Evolutionary conservation across 805 yeast species (phyloP).

Genomic region (Pichia gijzeniarum): DNA sequence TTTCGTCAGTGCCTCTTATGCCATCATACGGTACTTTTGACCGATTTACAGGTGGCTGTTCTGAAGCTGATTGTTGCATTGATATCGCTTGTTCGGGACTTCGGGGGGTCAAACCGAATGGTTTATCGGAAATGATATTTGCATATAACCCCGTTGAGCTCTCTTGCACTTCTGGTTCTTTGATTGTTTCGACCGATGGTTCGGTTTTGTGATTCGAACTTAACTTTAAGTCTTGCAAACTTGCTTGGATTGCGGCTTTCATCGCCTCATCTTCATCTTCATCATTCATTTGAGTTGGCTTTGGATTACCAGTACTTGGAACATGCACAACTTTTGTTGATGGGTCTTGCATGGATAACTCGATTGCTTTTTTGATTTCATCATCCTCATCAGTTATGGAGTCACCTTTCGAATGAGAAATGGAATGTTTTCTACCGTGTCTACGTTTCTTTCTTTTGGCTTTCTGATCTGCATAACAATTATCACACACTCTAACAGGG

Average conservation of each 20-base stretch:
- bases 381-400: conserved; percentile 54
- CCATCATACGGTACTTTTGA: background rate
- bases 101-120: background rate
- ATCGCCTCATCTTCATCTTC: conserved; percentile 67
- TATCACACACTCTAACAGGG: conserved; percentile 91
- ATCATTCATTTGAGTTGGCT: background rate
- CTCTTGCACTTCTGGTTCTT: conserved; percentile 14
- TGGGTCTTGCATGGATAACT: conserved; percentile 62
- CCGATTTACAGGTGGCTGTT: background rate
- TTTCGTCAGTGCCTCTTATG: conserved; percentile 61
- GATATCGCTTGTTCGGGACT: too few relatives aligned
- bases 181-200: background rate
- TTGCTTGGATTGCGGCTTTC: conserved; percentile 92
- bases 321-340: conserved; percentile 12
- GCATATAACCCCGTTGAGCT: conserved; percentile 23
- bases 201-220: background rate
- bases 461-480: conserved; percentile 65
- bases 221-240: conserved; percentile 58
- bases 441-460: conserved; percentile 23
- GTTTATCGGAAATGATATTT: conserved; percentile 16
- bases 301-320: background rate
- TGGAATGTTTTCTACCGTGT: conserved; percentile 7
- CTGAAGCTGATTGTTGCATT: background rate
- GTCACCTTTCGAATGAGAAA: background rate
- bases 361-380: conserved; percentile 71